phyloP scores from a whole-genome alignment of 2,329 filamentous ascomycete species.

The Torrubiella hemipterigena region DNA sequence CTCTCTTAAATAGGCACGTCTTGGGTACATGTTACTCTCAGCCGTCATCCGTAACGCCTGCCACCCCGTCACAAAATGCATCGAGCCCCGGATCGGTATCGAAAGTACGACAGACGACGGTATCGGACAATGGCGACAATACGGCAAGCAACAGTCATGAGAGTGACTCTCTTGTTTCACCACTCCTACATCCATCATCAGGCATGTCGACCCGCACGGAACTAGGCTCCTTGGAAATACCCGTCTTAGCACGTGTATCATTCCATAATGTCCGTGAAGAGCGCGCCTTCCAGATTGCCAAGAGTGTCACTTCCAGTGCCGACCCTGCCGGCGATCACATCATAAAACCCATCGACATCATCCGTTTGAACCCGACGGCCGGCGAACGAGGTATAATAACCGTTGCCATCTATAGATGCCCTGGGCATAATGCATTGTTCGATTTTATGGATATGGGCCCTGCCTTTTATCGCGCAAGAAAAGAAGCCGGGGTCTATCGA shows the following conservation, averaged over 20 bases:
- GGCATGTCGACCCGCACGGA: constrained; percentile 26
- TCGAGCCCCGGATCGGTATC: constrained; percentile 30
- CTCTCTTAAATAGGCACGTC: constrained; percentile 41
- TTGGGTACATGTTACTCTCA: constrained; percentile 50
- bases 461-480: constrained; percentile 50
- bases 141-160: constrained; percentile 28
- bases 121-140: constrained; percentile 25
- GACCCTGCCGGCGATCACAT: constrained; percentile 68
- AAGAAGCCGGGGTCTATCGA: constrained; percentile 37
- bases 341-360: constrained; percentile 66
- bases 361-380: constrained; percentile 55
- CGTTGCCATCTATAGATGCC: constrained; percentile 70
- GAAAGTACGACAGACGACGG: constrained; percentile 29
- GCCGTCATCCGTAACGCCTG: constrained; percentile 35
- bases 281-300: constrained; percentile 74
- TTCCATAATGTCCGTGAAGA: constrained; percentile 75
- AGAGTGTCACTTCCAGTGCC: constrained; percentile 55
- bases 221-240: constrained; percentile 45
- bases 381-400: constrained; percentile 61
- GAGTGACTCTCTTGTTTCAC: constrained; percentile 12
- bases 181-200: constrained; percentile 16
- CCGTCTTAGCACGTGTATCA: constrained; percentile 72
- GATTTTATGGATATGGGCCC: constrained; percentile 69
- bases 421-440: constrained; percentile 60
- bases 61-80: constrained; percentile 30